A percentile compares a stretch with the other conserved stretches of the same genome.
Conservation (phyloP, 805 yeast genomes). For the Jamesozyma spencerorum region DNA sequence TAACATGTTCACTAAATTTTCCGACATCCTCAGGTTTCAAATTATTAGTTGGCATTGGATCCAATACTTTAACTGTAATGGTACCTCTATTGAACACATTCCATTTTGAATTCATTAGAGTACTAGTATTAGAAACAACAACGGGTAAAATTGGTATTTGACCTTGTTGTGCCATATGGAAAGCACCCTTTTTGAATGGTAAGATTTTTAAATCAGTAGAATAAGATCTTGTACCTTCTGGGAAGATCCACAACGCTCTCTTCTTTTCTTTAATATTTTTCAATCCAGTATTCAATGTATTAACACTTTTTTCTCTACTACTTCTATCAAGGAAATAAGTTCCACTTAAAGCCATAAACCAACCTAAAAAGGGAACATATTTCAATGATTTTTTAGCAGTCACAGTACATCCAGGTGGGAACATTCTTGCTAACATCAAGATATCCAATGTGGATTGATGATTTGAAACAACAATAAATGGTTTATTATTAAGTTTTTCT, state of each 20-base stretch:
- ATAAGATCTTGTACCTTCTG: constrained; percentile 94
- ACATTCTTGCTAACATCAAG: constrained; percentile 66
- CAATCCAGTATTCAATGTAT: constrained; percentile 64
- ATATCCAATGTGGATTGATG: constrained; percentile 90
- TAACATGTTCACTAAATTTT: constrained; percentile 45
- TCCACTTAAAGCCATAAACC: constrained; percentile 91
- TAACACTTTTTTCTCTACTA: constrained; percentile 64
- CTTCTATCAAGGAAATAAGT: constrained; percentile 85
- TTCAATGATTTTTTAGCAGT: constrained; percentile 83
- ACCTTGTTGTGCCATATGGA: constrained; percentile 92
- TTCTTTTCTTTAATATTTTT: constrained; percentile 48
- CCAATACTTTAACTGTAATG: constrained; percentile 67
- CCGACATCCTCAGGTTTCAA: constrained; percentile 64
- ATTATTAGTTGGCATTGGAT: constrained; percentile 67
- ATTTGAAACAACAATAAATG: constrained; percentile 76
- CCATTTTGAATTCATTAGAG: constrained; percentile 50
- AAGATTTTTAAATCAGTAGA: constrained; percentile 56
- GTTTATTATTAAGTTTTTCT: constrained; percentile 46
- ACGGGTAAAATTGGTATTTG: constrained; percentile 82
- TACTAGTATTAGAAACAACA: constrained; percentile 78
- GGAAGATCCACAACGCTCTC: constrained; percentile 81
- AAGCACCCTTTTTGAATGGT: constrained; percentile 95
- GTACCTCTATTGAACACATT: constrained; percentile 69
- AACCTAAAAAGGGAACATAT: constrained; percentile 84
- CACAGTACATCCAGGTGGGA: constrained; percentile 83